Evolutionary conservation across 805 yeast species (phyloP), one percentile per base, ranked within the genome.

Genomic region (Teunomyces kruisii): DNA sequence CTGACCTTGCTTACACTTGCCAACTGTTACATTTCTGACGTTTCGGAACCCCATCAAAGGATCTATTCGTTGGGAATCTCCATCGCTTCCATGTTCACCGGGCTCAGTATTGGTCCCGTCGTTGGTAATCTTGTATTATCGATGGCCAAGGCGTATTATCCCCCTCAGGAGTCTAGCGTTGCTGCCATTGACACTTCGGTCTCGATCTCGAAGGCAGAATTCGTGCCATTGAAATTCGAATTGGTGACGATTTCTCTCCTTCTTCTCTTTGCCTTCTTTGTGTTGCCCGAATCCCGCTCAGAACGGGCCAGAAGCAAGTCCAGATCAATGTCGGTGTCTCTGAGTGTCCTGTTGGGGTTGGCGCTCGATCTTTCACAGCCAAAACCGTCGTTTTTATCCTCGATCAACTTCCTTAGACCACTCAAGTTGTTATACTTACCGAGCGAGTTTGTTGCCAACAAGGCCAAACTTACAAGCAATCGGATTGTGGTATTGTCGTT

Each of bases 21-120:
- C 9, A 83, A 83, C 57, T 79, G 91, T 48, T 89, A 88, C 57
- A 74, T 86, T 13, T 72, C 88, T 3, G 96, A 89, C 65, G 80
- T 88, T 32, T 83, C 82, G 6, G 84, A 81, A 15, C 76, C 87
- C 1, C 73, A 70, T 28, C 72, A 78, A 44, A 67, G 96, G 49
- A 75, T 80, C 17, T 73, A 77, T 43, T 70, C 76, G 15, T 67
- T 87, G 51, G 88, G 91, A 9, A 65, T 80, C 24, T 66, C 78
- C 19, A 69, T 77, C 58, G 87, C 91, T 9, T 63, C 78, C 13
- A 62, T 85, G 40, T 83, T 78, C 54, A 68, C 75, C 3, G 86
- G 90, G 0, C 55, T 81, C 51, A 84, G 84, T 1, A 9, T 76
- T 7, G 94, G 92, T 1, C 94, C 95, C 0, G 49, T 83, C 31